These are phyloP conservation scores for Coemansia sp. DNA, from an alignment of 192 early-diverging fungal species.

Conservation along the genomic window DNA sequence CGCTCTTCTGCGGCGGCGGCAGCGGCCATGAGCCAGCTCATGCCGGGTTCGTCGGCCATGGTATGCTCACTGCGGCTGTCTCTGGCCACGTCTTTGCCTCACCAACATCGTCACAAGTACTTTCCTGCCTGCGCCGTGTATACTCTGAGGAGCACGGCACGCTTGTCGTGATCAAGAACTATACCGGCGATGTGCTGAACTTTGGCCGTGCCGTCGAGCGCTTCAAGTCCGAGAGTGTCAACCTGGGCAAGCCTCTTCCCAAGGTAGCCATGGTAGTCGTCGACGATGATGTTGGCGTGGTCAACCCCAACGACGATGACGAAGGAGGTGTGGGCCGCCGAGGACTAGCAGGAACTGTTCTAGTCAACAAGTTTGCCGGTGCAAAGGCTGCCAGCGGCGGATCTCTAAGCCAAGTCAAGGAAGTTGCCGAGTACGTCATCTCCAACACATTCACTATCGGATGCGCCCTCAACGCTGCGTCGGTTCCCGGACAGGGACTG, in stretches of 20 bases:
- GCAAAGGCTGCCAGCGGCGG: slow-evolving; percentile 63
- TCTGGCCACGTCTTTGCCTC: slow-evolving; percentile 87
- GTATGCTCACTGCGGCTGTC: slow-evolving; percentile 76
- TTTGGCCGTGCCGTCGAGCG: slow-evolving; percentile 82
- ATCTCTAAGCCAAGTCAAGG: slow-evolving; percentile 58
- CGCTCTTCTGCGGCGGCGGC: slow-evolving; percentile 80
- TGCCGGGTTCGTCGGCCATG: slow-evolving; percentile 71
- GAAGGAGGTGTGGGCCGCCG: slow-evolving; percentile 71
- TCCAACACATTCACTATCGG: slow-evolving; percentile 76
- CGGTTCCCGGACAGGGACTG: slow-evolving; percentile 65
- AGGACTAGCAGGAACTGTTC: slow-evolving; percentile 74
- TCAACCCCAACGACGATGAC: slow-evolving; percentile 56
- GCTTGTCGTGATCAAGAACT: slow-evolving; percentile 83
- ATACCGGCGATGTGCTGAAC: slow-evolving; percentile 77
- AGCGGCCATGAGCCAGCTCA: slow-evolving; percentile 85
- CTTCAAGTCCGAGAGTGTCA: slow-evolving; percentile 70
- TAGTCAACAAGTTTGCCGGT: slow-evolving; percentile 84
- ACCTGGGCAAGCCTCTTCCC: slow-evolving; percentile 40
- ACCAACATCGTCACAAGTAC: slow-evolving; percentile 73
- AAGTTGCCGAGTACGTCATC: slow-evolving; percentile 57
- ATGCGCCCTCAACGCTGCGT: slow-evolving; percentile 71
- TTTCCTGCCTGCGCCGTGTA: slow-evolving; percentile 66
- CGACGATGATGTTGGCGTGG: slow-evolving; percentile 82
- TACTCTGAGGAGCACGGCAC: slow-evolving; percentile 65
- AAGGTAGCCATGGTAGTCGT: slow-evolving; percentile 74